These are phyloP conservation scores for Echinochloa phyllopogon DNA, from an alignment of 176 grass and related monocot genomes.

Conservation along the genomic window DNA sequence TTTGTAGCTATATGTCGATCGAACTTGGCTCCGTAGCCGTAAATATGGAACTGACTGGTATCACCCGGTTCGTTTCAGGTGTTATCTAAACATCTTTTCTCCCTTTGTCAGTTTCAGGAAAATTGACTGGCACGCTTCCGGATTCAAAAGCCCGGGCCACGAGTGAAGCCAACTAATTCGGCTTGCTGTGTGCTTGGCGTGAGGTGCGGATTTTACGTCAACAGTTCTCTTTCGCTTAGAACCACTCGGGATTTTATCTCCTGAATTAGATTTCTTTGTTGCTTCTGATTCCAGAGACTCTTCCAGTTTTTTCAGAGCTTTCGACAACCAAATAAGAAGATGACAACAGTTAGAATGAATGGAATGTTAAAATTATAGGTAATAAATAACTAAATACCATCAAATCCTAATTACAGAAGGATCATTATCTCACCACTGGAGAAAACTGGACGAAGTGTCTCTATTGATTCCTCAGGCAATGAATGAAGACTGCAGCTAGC, in stretches of 20 bases:
- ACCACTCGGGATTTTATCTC: constrained; percentile 40
- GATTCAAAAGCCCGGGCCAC: no score
- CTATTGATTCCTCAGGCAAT: constrained; percentile 66
- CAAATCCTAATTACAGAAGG: constrained; percentile 2
- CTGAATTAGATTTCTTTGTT: constrained; percentile 55
- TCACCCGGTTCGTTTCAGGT: no score
- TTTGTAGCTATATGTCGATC: no score
- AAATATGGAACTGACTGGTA: no score
- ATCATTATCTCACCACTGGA: constrained; percentile 48
- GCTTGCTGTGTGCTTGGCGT: no score
- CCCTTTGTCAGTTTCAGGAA: no score
- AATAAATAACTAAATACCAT: constrained; percentile 12
- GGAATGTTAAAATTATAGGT: background rate
- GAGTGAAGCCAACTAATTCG: no score
- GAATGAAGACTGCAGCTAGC: constrained; percentile 58
- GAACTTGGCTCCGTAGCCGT: no score
- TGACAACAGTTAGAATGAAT: constrained; percentile 24
- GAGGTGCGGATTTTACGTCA: no score
- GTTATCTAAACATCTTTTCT: no score
- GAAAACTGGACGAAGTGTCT: constrained; percentile 67
- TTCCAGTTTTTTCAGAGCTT: constrained; percentile 86
- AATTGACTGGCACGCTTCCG: no score
- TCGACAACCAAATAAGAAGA: constrained; percentile 40
- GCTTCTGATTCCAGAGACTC: constrained; percentile 60
- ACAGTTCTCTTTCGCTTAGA: constrained; percentile 75